Percentiles rank a stretch among this genome's conserved stretches.
Conservation (phyloP, 1,139 yeast genomes). For the Yamadazyma aaseri region DNA sequence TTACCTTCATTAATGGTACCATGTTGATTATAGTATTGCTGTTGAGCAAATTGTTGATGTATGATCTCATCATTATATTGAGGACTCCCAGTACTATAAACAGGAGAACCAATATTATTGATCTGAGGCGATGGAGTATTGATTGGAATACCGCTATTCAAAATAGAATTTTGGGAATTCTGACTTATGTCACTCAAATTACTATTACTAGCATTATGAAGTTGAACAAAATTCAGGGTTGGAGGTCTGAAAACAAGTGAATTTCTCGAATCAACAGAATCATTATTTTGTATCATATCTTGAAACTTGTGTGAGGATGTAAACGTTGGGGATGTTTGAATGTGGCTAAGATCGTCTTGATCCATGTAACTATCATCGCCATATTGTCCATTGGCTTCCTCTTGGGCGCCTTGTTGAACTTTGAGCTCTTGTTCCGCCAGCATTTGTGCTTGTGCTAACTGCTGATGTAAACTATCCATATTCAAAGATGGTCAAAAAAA, state of each 20-base stretch:
- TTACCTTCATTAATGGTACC: background rate
- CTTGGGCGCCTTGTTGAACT: background rate
- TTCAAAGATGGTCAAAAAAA: background rate
- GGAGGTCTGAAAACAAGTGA: constrained; percentile 44
- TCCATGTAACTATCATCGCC: constrained; percentile 43
- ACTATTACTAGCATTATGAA: constrained; percentile 41
- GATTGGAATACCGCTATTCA: background rate
- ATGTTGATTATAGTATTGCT: constrained; percentile 10
- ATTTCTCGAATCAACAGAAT: constrained; percentile 30
- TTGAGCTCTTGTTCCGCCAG: constrained; percentile 12
- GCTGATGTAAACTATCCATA: constrained; percentile 13
- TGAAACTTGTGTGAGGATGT: constrained; percentile 13
- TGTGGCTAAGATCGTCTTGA: constrained; percentile 26
- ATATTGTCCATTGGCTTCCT: background rate
- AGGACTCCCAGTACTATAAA: constrained; percentile 10
- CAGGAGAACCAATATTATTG: constrained; percentile 1
- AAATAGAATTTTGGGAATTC: constrained; percentile 10
- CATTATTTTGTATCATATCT: constrained; percentile 17
- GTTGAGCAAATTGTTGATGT: constrained; percentile 19
- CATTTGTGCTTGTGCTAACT: constrained; percentile 13
- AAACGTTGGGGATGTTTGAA: constrained; percentile 19
- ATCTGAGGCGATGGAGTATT: constrained; percentile 19
- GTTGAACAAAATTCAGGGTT: constrained; percentile 36
- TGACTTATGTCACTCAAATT: constrained; percentile 26
- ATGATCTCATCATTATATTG: constrained; percentile 20